These are phyloP conservation scores for Carex kokanica DNA, from an alignment of 176 grass and related monocot species.

Conservation along the genomic window DNA sequence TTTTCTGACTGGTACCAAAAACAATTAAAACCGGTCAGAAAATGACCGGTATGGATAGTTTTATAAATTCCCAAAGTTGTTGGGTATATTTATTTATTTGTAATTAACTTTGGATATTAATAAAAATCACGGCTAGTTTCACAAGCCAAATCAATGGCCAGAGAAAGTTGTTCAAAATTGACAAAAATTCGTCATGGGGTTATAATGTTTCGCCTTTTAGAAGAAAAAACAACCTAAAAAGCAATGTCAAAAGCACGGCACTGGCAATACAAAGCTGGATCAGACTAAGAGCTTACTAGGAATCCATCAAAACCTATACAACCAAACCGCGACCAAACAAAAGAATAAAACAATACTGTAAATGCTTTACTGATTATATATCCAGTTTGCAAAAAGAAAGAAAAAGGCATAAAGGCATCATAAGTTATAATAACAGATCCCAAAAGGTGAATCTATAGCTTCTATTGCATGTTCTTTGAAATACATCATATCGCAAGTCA, in stretches of 20 bases:
- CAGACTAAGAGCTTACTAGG: slow-evolving; percentile 30
- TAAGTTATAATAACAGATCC: not conserved
- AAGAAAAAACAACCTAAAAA: not conserved
- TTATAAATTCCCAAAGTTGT: too few species aligned
- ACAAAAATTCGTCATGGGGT: not conserved
- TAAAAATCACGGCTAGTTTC: too few species aligned
- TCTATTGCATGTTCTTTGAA: too few species aligned
- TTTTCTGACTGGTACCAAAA: too few species aligned
- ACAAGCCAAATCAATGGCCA: slow-evolving; percentile 9
- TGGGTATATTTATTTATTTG: too few species aligned
- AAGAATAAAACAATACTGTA: slow-evolving; percentile 7
- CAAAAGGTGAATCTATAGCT: not conserved
- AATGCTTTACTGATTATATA: not conserved
- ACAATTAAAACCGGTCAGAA: too few species aligned
- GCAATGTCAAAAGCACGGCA: slow-evolving; percentile 10
- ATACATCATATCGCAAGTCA: not conserved
- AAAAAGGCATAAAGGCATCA: not conserved
- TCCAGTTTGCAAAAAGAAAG: not conserved
- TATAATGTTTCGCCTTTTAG: slow-evolving; percentile 18
- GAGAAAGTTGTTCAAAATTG: slow-evolving; percentile 9
- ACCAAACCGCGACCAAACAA: slow-evolving; percentile 23
- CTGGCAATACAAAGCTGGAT: slow-evolving; percentile 25
- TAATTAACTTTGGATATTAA: too few species aligned
- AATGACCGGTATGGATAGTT: too few species aligned
- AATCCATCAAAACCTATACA: slow-evolving; percentile 17